These are phyloP conservation scores for Exophiala phaeomuriformis DNA, from an alignment of 2,329 filamentous ascomycete genomes.

Conservation along the genomic window DNA sequence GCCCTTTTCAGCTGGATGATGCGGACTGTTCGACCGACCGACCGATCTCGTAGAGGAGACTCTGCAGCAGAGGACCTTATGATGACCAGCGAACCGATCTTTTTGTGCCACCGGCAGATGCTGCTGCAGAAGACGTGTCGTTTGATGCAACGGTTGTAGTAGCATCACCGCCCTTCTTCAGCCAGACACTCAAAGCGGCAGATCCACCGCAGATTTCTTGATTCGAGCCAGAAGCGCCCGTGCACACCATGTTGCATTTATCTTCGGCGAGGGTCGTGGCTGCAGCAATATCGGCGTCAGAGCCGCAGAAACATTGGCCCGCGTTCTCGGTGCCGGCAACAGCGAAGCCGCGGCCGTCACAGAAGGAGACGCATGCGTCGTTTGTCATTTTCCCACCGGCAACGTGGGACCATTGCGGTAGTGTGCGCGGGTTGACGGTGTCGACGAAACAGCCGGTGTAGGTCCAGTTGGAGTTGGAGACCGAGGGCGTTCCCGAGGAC, in stretches of 20 bases:
- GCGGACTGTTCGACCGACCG: too few species aligned
- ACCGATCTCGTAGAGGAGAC: too few species aligned
- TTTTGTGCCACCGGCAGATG: too few species aligned
- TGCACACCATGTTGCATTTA: slow-evolving; percentile 27
- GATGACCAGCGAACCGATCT: too few species aligned
- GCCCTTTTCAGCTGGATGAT: too few species aligned
- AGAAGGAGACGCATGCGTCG: slow-evolving; percentile 46
- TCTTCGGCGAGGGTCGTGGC: slow-evolving; percentile 7
- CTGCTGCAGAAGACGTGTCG: too few species aligned
- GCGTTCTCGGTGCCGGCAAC: slow-evolving; percentile 47
- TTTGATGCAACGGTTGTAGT: too few species aligned
- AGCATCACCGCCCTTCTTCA: not conserved
- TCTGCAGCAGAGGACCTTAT: too few species aligned
- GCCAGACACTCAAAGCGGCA: slow-evolving; percentile 19
- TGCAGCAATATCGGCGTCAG: slow-evolving; percentile 20
- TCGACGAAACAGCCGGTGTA: slow-evolving; percentile 40
- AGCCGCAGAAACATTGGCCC: slow-evolving; percentile 45
- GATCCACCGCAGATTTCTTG: slow-evolving; percentile 47
- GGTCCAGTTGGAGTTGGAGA: slow-evolving; percentile 14
- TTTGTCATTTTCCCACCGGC: slow-evolving; percentile 37
- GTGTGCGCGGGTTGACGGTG: slow-evolving; percentile 33
- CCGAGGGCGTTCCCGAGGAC: not conserved
- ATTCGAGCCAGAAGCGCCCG: slow-evolving; percentile 34
- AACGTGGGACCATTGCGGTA: slow-evolving; percentile 39
- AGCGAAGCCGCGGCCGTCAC: slow-evolving; percentile 39